Evolutionary conservation across 192 early-diverging fungal species (phyloP), one percentile per base, ranked within the genome.

Genomic region (Podila epigama): DNA sequence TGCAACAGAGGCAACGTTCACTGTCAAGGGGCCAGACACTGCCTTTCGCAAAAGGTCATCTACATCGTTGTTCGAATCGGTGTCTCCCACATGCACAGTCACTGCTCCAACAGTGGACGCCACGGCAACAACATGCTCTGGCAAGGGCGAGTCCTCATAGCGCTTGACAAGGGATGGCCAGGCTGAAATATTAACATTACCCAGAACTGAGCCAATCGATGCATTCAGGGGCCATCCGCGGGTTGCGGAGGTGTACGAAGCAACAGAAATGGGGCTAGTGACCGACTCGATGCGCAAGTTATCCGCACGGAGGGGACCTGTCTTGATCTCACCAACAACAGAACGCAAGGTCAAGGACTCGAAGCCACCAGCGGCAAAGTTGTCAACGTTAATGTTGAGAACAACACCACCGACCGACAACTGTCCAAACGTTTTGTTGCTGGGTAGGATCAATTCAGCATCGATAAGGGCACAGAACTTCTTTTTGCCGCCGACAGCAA

Each of bases 391-490:
- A 18, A 54, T 51, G 5, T 28, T 35, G n/a, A 66, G 20, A 16
- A 75, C 37, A 22, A 63, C 35, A 51, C 72, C 72, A 0, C 56
- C 51, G 29, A 75, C 27, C 15, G 51, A n/a, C 42, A 75, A 25
- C 33, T 11, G 31, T 25, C 59, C 56, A 5, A 61, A 48, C 9
- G 18, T 22, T 5, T 68, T 53, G 25, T 3, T 16, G 4, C 7
- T 11, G 25, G 72, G 72, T 34, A 75, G 31, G n/a, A 75, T 25
- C 8, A 75, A 16, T 31, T 75, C 65, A 25, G 66, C 35, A 8
- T 67, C 65, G 33, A 75, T 50, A 0, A 28, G 0, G 29, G 65
- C 72, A 58, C 72, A 75, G 54, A 68, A 68, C 52, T 65, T 65
- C 20, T 54, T 54, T 20, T 20, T 37, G 27, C 39, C 50, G 32